A percentile compares a stretch with the other conserved stretches of the same genome.
These are phyloP conservation scores for Talinum fruticosum DNA, from an alignment of 148 eudicot species.

Conservation along the genomic window DNA sequence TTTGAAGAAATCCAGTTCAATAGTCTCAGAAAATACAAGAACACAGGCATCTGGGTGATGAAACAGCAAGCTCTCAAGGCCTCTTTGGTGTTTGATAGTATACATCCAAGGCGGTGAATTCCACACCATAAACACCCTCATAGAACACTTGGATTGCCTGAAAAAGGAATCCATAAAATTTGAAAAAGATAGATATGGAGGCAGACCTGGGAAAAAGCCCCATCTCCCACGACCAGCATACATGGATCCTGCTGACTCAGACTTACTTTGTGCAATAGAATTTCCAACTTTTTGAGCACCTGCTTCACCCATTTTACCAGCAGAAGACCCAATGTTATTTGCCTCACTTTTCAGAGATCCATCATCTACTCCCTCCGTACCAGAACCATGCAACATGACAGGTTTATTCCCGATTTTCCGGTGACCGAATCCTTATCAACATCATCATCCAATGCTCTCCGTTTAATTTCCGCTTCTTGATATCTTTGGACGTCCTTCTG, in stretches of 20 bases:
- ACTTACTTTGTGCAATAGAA: slow-evolving; percentile 21
- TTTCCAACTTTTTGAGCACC: slow-evolving; percentile 19
- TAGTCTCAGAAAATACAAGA: slow-evolving; percentile 78
- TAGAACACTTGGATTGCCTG: slow-evolving; percentile 65
- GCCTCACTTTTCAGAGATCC: slow-evolving; percentile 14
- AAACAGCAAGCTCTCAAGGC: slow-evolving; percentile 73
- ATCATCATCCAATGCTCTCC: slow-evolving; percentile 44
- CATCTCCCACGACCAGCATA: slow-evolving; percentile 72
- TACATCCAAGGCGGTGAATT: slow-evolving; percentile 90
- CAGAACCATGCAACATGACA: slow-evolving; percentile 4
- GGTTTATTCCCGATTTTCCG: slow-evolving; percentile 10
- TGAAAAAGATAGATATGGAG: slow-evolving; percentile 57
- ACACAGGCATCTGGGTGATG: slow-evolving; percentile 75
- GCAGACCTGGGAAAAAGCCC: slow-evolving; percentile 86
- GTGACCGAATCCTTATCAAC: slow-evolving; percentile 13
- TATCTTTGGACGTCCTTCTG: slow-evolving; percentile 4
- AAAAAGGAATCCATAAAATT: slow-evolving; percentile 80
- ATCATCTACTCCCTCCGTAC: slow-evolving; percentile 10
- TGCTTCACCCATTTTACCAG: slow-evolving; percentile 19
- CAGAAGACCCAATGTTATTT: slow-evolving; percentile 8
- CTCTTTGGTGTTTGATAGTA: slow-evolving; percentile 75
- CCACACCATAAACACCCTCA: slow-evolving; percentile 93
- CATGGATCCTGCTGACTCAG: slow-evolving; percentile 38
- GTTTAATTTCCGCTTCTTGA: slow-evolving; percentile 28
- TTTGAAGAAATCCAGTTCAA: slow-evolving; percentile 80